Evolutionary conservation across 2,329 filamentous ascomycete genomes (phyloP), one percentile per base, ranked within the genome.

Genomic region (Didymosphaeria variabile): DNA sequence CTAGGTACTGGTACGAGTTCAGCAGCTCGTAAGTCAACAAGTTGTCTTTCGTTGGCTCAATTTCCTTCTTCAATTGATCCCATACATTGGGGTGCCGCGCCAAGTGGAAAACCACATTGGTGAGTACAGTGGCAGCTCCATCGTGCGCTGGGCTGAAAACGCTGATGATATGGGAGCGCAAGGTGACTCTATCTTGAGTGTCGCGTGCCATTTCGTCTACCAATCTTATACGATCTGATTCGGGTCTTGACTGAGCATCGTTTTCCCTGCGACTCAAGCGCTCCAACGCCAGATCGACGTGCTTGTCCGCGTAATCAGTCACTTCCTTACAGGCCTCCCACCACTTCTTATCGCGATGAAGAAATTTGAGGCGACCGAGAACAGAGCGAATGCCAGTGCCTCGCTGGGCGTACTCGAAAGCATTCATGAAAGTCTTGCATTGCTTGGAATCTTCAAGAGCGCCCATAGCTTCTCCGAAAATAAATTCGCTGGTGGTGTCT

Each of bases 111-210:
- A 68, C 58, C 0, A 53, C 63, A 55, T 69, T 70, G 19, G 55
- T 63, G 13, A 71, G 49, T 13, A 60, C 47, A 21, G 66, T 61
- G 1, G 69, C 65, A 5, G 60, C 59, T 5, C 50, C 56, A 44
- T 70, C 63, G 40, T 68, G 63, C 10, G 60, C 64, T 1, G 67
- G 65, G 15, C 61, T 64, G 49, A 72, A 69, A 7, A 67, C 55
- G 46, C 63, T 68, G 52, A 62, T 51, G 56, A 68, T 63, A 31
- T 63, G 61, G 23, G 51, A 64, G 19, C 61, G 54, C 15, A 69
- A 56, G 15, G 58, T 68, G n/a, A 57, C 36, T 34, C 44, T 61
- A 50, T 67, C 62, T 40, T 64, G 60, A 17, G 64, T 66, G 17
- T 38, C 57, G 17, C 61, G 63, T 15, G 59, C 65, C 57, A 71